phyloP scores from a whole-genome alignment of 768 basidiomycete genomes.

The Panaeolus papilionaceus region DNA sequence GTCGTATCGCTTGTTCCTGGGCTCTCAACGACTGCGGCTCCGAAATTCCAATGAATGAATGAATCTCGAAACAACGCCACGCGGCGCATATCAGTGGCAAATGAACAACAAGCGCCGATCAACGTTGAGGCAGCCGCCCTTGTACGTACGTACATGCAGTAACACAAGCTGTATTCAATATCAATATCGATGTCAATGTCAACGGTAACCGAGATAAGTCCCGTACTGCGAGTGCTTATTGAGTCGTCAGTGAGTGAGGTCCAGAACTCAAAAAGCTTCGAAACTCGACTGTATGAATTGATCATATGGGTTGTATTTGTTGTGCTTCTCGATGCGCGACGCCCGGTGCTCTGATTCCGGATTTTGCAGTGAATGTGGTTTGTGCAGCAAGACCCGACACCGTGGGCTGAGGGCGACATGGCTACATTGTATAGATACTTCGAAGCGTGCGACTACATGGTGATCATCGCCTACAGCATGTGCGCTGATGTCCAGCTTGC shows the following conservation, averaged over 20 bases:
- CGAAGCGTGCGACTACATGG: not conserved
- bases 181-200: not conserved
- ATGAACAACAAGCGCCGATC: conserved; percentile 9
- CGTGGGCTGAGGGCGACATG: not conserved
- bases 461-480: no score
- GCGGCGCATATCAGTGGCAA: conserved; percentile 3
- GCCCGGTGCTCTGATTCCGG: not conserved
- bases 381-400: not conserved
- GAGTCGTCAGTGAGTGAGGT: not conserved
- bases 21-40: not conserved
- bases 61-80: conserved; percentile 9
- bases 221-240: no score
- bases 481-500: not conserved
- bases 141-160: not conserved
- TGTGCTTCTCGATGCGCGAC: not conserved
- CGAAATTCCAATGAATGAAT: not conserved
- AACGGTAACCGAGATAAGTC: not conserved
- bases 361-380: not conserved
- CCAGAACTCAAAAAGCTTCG: not conserved
- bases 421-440: not conserved
- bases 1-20: not conserved
- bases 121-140: not conserved
- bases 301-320: not conserved
- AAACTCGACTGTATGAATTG: not conserved
- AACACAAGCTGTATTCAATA: not conserved